phyloP scores from a whole-genome alignment of 345 rosid species.

The Citropsis articulata region DNA sequence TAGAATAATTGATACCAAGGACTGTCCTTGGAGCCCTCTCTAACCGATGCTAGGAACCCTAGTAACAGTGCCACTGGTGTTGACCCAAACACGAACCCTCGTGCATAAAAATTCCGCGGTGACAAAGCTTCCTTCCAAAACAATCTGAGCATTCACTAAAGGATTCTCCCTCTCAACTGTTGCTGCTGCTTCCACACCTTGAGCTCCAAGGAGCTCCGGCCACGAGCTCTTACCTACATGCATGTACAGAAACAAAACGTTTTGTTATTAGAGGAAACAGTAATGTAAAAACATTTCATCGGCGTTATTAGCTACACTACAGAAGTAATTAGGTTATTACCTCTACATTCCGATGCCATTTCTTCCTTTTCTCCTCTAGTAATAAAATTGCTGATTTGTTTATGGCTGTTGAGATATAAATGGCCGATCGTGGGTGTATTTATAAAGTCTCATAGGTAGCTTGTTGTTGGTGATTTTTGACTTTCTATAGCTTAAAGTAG shows the following conservation, averaged over 20 bases:
- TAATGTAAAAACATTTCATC: no score
- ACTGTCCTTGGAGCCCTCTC: background rate
- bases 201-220: constrained; percentile 20
- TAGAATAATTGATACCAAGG: no score
- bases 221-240: constrained; percentile 21
- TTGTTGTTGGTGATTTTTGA: no score
- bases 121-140: constrained; percentile 5
- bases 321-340: no score
- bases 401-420: background rate
- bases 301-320: no score
- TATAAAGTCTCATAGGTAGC: background rate
- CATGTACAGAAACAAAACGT: background rate
- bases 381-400: no score
- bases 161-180: constrained; percentile 22
- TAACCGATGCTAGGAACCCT: constrained; percentile 9
- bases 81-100: constrained; percentile 27
- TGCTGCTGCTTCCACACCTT: constrained; percentile 4
- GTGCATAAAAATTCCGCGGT: constrained; percentile 1
- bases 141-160: constrained; percentile 5
- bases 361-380: no score
- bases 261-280: background rate
- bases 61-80: background rate
- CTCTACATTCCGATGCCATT: no score
- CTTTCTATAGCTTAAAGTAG: no score
- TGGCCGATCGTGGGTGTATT: background rate